Evolutionary conservation across 2,329 filamentous ascomycete species (phyloP), one percentile per base, ranked within the genome.

Genomic region (Aspergillus proliferans): DNA sequence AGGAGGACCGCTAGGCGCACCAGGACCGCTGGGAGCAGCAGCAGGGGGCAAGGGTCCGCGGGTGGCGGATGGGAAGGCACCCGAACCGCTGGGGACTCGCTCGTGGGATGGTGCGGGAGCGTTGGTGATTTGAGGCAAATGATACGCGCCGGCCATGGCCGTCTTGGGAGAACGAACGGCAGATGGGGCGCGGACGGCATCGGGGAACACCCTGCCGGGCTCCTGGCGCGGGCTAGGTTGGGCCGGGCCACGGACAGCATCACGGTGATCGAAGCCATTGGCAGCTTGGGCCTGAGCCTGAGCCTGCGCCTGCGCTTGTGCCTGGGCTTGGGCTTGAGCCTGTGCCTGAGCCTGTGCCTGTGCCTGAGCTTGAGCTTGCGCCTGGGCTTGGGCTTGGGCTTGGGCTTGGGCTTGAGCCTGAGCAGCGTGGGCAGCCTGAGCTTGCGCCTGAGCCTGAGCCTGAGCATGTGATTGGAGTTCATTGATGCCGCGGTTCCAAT

Each of bases 261-360:
- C 88, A 52, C 84, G 84, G 61, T 85, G 83, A 53, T 95, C 91
- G 64, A 89, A 94, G 1, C 87, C 87, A 60, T 93, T 92, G 40
- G 86, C 79, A 43, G 80, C 80, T 59, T 86, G 65, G 48, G 75
- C 43, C 30, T 33, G 71, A 43, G 30, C 43, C 15, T 45, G 43
- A 14, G 45, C 39, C 19, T 50, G 50, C n/a, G 51, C 47, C 19
- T 55, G 73, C 42, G 54, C 52, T 48, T 64, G 76, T 52, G 73
- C 70, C 46, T 76, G 76, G 45, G 79, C 78, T 51, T 80, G 91
- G 52, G 41, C 41, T 26, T 43, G 22, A 15, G 41, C 41, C 8
- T 43, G 41, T 2, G 41, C 41, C 2, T 43, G 41, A 1, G 41
- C 41, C 7, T 43, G 41, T 6, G 22, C 41, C 22, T 49, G 50